Percentiles rank a stretch among this genome's conserved stretches.
These are phyloP conservation scores for Teunomyces atbi DNA, from an alignment of 805 yeast species.

Conservation along the genomic window DNA sequence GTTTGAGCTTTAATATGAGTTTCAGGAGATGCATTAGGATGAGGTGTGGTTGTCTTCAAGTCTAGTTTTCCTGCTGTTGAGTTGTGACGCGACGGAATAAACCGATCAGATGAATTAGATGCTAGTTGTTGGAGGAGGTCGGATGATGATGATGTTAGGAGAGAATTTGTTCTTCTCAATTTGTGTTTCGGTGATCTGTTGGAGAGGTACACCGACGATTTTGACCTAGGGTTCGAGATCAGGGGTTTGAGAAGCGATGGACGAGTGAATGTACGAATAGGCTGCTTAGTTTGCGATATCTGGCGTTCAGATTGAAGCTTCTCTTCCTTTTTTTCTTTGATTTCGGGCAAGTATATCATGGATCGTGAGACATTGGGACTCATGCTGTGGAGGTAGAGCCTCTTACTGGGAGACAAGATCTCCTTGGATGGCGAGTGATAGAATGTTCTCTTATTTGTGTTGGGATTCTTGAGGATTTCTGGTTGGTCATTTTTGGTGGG, in stretches of 20 bases:
- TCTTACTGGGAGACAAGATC: conserved; percentile 20
- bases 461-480: conserved; percentile 7
- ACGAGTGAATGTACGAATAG: background rate
- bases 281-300: background rate
- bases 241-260: conserved; percentile 15
- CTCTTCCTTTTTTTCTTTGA: conserved; percentile 1
- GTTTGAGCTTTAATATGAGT: conserved; percentile 56
- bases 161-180: conserved; percentile 34
- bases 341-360: conserved; percentile 19
- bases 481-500: conserved; percentile 3
- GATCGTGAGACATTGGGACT: conserved; percentile 35
- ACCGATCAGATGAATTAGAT: conserved; percentile 31
- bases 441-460: conserved; percentile 8
- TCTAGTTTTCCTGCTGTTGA: conserved; percentile 39
- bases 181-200: conserved; percentile 25
- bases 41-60: conserved; percentile 30
- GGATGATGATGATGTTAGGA: conserved; percentile 28
- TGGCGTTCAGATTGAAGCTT: background rate
- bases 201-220: conserved; percentile 20
- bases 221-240: conserved; percentile 23
- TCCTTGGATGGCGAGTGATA: conserved; percentile 8
- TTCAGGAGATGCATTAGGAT: conserved; percentile 50
- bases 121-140: conserved; percentile 23
- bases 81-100: conserved; percentile 44
- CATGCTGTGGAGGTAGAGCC: conserved; percentile 32